Conservation (phyloP, 768 basidiomycete genomes). For the Vararia minispora region DNA sequence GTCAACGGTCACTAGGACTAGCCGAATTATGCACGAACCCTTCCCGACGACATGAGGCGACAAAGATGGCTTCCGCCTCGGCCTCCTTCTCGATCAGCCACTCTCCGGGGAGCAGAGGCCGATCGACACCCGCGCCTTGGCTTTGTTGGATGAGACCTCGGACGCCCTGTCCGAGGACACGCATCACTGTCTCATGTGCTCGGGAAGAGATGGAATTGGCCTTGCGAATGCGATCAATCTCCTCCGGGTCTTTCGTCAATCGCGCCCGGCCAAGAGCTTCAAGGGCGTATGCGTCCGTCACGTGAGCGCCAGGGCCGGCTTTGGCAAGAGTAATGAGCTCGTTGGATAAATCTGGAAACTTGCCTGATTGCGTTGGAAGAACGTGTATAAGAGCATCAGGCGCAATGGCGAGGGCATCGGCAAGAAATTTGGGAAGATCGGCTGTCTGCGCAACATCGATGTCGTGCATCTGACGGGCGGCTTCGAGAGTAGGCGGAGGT, state of each 20-base stretch:
- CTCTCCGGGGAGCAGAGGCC: slow-evolving; percentile 57
- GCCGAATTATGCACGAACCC: slow-evolving; percentile 42
- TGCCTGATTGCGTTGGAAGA: slow-evolving; percentile 39
- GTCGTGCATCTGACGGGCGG: slow-evolving; percentile 43
- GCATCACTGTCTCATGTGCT: slow-evolving; percentile 90
- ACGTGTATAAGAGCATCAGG: slow-evolving; percentile 56
- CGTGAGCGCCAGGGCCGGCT: slow-evolving; percentile 23
- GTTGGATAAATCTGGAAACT: slow-evolving; percentile 40
- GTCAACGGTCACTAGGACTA: background rate
- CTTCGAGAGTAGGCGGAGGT: slow-evolving; percentile 59
- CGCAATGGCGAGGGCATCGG: slow-evolving; percentile 32
- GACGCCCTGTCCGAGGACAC: slow-evolving; percentile 70
- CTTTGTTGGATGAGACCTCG: slow-evolving; percentile 39
- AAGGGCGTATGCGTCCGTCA: slow-evolving; percentile 57
- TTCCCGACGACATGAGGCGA: slow-evolving; percentile 79
- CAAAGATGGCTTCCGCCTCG: slow-evolving; percentile 91
- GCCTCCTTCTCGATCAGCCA: slow-evolving; percentile 90
- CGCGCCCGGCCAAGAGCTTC: slow-evolving; percentile 73
- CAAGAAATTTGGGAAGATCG: slow-evolving; percentile 34
- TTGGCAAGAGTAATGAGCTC: slow-evolving; percentile 30
- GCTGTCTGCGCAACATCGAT: slow-evolving; percentile 40
- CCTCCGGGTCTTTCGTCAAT: slow-evolving; percentile 62
- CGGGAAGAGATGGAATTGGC: slow-evolving; percentile 83
- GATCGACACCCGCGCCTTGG: slow-evolving; percentile 26
- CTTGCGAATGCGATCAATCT: slow-evolving; percentile 63